These are phyloP conservation scores for Dactylis glomerata DNA, from an alignment of 176 grass and related monocot genomes.

Conservation along the genomic window DNA sequence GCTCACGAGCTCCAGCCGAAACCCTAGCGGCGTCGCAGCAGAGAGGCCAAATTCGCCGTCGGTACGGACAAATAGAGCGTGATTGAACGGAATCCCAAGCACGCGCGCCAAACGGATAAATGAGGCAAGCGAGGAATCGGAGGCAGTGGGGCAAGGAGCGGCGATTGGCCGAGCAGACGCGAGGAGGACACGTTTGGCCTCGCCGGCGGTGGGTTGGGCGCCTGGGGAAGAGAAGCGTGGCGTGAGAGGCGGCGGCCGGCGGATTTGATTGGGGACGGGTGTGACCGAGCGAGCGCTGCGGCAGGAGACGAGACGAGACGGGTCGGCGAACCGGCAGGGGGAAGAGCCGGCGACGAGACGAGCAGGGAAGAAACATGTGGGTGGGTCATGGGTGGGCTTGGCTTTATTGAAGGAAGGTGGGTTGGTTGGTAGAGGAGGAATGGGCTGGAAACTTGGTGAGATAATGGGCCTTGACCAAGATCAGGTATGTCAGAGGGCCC, in stretches of 20 bases:
- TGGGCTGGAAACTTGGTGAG: background rate
- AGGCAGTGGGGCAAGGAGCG: background rate
- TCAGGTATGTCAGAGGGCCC: background rate
- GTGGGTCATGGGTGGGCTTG: background rate
- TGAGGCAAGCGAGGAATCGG: background rate
- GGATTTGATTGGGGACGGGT: background rate
- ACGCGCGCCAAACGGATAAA: no score
- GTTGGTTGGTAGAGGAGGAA: background rate
- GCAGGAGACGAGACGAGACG: background rate
- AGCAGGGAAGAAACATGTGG: background rate
- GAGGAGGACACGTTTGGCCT: background rate
- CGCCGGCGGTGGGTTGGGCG: background rate
- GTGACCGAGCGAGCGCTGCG: background rate
- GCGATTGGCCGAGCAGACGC: background rate
- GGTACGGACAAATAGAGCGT: background rate
- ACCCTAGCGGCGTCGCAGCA: background rate
- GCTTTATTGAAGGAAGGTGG: background rate
- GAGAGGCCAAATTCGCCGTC: background rate
- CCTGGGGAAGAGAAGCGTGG: background rate
- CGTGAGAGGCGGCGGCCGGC: background rate
- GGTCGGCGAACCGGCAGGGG: background rate
- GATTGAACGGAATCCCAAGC: background rate
- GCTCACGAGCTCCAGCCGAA: conserved; percentile 12
- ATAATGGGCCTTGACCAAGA: background rate
- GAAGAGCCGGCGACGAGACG: background rate